Percentiles rank a stretch among this genome's conserved stretches.
These are phyloP conservation scores for Fusarium decemcellulare DNA, from an alignment of 2,329 filamentous ascomycete genomes.

Conservation along the genomic window DNA sequence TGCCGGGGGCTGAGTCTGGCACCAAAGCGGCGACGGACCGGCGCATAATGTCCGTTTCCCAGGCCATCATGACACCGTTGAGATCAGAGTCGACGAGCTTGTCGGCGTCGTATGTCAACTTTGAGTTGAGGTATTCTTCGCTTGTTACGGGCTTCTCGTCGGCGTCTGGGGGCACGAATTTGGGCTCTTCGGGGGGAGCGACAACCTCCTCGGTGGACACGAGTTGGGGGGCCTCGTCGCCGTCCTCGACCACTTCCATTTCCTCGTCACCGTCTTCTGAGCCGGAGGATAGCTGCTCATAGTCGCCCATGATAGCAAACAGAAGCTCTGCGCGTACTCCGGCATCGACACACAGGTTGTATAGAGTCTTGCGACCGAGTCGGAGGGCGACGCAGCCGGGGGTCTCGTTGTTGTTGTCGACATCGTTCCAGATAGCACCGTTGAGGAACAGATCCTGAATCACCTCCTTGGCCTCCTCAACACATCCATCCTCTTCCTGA, in stretches of 20 bases:
- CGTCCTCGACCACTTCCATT: slow-evolving; percentile 61
- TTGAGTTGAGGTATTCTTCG: slow-evolving; percentile 77
- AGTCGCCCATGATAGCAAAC: slow-evolving; percentile 85
- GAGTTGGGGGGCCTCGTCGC: slow-evolving; percentile 53
- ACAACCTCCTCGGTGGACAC: slow-evolving; percentile 48
- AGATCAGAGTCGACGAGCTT: slow-evolving; percentile 80
- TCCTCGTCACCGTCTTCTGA: slow-evolving; percentile 65
- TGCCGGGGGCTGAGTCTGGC: slow-evolving; percentile 61
- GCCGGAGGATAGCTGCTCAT: slow-evolving; percentile 77
- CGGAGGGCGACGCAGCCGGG: slow-evolving; percentile 87
- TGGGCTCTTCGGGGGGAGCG: slow-evolving; percentile 48
- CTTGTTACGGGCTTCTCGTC: slow-evolving; percentile 69
- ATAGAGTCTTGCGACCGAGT: slow-evolving; percentile 78
- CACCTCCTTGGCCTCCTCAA: slow-evolving; percentile 76
- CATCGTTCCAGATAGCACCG: slow-evolving; percentile 97
- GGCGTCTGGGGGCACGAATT: slow-evolving; percentile 53
- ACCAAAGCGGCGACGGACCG: slow-evolving; percentile 79
- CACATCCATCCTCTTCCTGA: slow-evolving; percentile 56
- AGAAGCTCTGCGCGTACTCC: slow-evolving; percentile 92
- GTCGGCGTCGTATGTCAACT: slow-evolving; percentile 73
- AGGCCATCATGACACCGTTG: slow-evolving; percentile 95
- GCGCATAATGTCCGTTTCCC: slow-evolving; percentile 91
- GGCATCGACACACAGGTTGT: slow-evolving; percentile 88
- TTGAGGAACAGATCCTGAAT: slow-evolving; percentile 85
- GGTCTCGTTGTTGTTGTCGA: slow-evolving; percentile 89